Percentiles rank a stretch among this genome's conserved stretches.
Evolutionary conservation across 2,329 filamentous ascomycete genomes (phyloP).

Genomic region (Davidsoniella australis): DNA sequence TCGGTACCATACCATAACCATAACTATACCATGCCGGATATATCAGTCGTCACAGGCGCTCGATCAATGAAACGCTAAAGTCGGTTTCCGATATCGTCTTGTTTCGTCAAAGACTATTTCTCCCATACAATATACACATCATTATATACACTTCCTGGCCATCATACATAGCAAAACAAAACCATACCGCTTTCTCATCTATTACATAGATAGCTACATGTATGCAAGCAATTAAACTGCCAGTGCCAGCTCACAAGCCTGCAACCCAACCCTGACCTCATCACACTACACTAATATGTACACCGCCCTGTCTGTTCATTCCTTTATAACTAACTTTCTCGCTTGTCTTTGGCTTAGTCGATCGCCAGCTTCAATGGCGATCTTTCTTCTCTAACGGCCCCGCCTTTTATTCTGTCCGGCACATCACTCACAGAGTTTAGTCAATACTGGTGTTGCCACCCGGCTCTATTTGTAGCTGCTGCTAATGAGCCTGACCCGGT

Average conservation of each 20-base stretch:
- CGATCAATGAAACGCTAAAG: no score
- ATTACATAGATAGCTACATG: no score
- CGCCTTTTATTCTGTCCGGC: slow-evolving; percentile 65
- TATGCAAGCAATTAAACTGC: no score
- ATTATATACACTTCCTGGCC: no score
- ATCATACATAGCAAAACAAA: no score
- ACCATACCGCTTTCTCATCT: no score
- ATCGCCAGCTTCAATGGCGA: slow-evolving; percentile 73
- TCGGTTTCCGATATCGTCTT: no score
- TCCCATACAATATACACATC: no score
- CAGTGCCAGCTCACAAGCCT: background rate
- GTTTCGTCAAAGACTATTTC: no score
- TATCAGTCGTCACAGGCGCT: no score
- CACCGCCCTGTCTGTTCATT: background rate
- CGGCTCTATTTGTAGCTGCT: slow-evolving; percentile 62
- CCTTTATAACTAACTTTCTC: background rate
- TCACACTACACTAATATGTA: background rate
- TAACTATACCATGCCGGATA: no score
- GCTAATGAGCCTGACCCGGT: slow-evolving; percentile 62
- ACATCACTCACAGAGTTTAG: slow-evolving; percentile 69
- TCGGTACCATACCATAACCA: no score
- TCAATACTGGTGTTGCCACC: slow-evolving; percentile 69
- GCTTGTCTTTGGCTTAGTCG: slow-evolving; percentile 28
- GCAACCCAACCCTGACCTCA: background rate
- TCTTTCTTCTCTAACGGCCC: slow-evolving; percentile 62